These are phyloP conservation scores for Aspergillus viridinutans DNA, from an alignment of 2,329 filamentous ascomycete genomes.

Conservation along the genomic window DNA sequence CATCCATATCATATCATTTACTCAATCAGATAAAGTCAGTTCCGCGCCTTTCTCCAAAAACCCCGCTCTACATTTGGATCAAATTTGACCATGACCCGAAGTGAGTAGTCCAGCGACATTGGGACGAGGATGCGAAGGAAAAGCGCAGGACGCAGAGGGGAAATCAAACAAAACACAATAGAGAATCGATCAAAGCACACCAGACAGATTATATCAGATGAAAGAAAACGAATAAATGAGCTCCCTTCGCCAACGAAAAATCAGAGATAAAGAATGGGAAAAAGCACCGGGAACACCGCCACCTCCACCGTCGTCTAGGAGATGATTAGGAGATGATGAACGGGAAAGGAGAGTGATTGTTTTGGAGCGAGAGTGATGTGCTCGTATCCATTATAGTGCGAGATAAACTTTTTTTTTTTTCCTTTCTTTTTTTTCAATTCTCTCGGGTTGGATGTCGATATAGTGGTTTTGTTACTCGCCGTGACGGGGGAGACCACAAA, in stretches of 20 bases:
- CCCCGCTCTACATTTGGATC: slow-evolving; percentile 9
- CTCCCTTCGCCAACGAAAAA: slow-evolving; percentile 33
- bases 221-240: slow-evolving; percentile 21
- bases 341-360: slow-evolving; percentile 23
- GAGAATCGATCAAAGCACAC: slow-evolving; percentile 16
- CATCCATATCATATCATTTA: slow-evolving; percentile 18
- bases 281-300: slow-evolving; percentile 37
- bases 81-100: background rate
- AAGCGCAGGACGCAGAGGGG: slow-evolving; percentile 15
- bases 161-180: slow-evolving; percentile 13
- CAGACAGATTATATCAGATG: slow-evolving; percentile 21
- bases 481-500: slow-evolving; percentile 14
- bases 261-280: slow-evolving; percentile 9
- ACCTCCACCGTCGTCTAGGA: slow-evolving; percentile 34
- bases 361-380: slow-evolving; percentile 26
- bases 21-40: slow-evolving; percentile 9
- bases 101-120: background rate
- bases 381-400: slow-evolving; percentile 26
- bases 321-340: slow-evolving; percentile 29
- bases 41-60: background rate
- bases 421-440: slow-evolving; percentile 16
- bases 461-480: slow-evolving; percentile 5
- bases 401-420: slow-evolving; percentile 16
- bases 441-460: slow-evolving; percentile 10
- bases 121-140: slow-evolving; percentile 7